phyloP scores from a whole-genome alignment of 2,329 filamentous ascomycete species.

The Fusarium pseudograminearum region DNA sequence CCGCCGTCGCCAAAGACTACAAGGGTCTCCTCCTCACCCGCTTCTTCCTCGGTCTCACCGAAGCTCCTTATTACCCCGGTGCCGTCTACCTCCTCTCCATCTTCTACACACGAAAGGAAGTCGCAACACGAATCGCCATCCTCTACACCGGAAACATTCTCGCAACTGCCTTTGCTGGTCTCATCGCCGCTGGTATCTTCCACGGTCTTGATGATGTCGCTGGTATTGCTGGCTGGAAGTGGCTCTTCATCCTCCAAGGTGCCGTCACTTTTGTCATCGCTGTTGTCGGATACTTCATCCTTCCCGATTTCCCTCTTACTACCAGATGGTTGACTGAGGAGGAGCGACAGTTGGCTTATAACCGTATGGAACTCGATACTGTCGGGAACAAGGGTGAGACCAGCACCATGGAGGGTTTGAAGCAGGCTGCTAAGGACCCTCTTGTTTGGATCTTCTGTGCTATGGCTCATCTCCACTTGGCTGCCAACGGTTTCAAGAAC shows the following conservation, averaged over 20 bases:
- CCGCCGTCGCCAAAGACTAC: constrained; percentile 62
- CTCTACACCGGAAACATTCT: constrained; percentile 58
- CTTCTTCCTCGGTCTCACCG: constrained; percentile 58
- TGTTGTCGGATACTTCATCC: constrained; percentile 46
- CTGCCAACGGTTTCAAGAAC: constrained; percentile 61
- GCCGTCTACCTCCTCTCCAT: constrained; percentile 60
- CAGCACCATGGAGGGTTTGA: constrained; percentile 57
- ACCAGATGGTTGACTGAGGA: constrained; percentile 58
- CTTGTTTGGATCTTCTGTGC: constrained; percentile 63
- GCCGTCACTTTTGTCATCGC: constrained; percentile 52
- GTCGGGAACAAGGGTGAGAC: constrained; percentile 58
- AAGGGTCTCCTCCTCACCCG: constrained; percentile 62
- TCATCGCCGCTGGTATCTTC: constrained; percentile 60
- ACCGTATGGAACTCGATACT: constrained; percentile 59
- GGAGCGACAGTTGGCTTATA: constrained; percentile 57
- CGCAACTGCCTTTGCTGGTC: constrained; percentile 56
- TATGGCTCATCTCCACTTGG: constrained; percentile 64
- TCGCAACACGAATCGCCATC: constrained; percentile 58
- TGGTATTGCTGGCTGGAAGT: constrained; percentile 50
- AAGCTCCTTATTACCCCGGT: constrained; percentile 56
- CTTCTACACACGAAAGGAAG: constrained; percentile 66
- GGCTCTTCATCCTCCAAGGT: constrained; percentile 76
- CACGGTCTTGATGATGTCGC: constrained; percentile 46
- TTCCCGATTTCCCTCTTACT: constrained; percentile 58
- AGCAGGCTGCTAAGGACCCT: constrained; percentile 59